Conservation (phyloP, 2,329 filamentous ascomycete genomes). For the Aspergillus chevalieri region DNA sequence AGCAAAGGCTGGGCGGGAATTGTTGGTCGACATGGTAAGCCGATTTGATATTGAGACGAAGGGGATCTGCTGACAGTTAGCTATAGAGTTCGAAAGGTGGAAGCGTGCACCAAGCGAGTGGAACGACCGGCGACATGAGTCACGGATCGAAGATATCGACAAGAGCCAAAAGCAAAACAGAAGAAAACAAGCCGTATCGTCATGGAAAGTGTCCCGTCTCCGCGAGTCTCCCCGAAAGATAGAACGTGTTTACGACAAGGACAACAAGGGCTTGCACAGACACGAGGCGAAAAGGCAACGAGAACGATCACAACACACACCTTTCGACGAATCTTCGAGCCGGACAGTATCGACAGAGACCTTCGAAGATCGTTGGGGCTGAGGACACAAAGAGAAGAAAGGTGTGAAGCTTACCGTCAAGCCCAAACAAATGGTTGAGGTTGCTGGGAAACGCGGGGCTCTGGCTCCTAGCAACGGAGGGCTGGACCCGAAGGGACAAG, state of each 20-base stretch:
- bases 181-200: background rate
- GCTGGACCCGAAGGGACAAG: too few species aligned
- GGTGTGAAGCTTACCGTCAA: too few species aligned
- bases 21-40: background rate
- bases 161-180: too few species aligned
- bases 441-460: too few species aligned
- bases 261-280: background rate
- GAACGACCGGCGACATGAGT: background rate
- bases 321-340: background rate
- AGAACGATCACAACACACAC: background rate
- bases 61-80: background rate
- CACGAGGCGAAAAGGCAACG: background rate
- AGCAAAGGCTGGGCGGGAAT: background rate
- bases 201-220: background rate
- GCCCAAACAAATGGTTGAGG: too few species aligned
- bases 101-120: too few species aligned
- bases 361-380: too few species aligned
- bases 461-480: too few species aligned
- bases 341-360: too few species aligned
- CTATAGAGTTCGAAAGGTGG: background rate
- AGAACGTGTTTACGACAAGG: background rate
- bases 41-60: too few species aligned
- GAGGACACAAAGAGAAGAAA: too few species aligned
- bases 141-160: background rate
- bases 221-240: background rate